Evolutionary conservation across 352 stramenopile genomes (phyloP), one percentile per base, ranked within the genome.

Genomic region (Aphanomyces cochlioides): DNA sequence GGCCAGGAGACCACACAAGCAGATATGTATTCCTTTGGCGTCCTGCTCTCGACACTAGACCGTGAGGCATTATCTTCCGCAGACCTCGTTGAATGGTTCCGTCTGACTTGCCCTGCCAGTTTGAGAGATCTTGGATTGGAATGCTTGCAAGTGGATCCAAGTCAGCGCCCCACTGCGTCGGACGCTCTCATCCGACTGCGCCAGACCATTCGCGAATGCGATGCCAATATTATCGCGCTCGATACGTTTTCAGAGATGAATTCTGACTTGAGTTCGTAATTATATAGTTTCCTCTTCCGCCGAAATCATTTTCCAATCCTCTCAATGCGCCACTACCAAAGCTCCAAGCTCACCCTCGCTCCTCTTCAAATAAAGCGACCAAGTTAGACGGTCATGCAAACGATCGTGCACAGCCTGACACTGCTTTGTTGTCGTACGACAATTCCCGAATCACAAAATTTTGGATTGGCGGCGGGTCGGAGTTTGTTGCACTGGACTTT

Each of bases 21-120:
- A 17, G 54, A 60, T n/a, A 60, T 60, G 28, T 60, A 60, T 60
- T 10, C 54, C 54, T 60, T 60, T 60, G 54, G 54, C 10, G 54
- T 60, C 19, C 54, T 60, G 1, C 54, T 60, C 37, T 10, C 54
- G 10, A 12, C 15, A 12, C 2, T 60, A 12, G 54, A 60, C 19
- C 10, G 37, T 17, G 37, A 60, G 17, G 54, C 28, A 12, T 43
- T 60, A 19, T 2, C 54, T 1, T n/a, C 43, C 1, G 17, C 10
- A n/a, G 10, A 12, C 10, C 43, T 50, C 17, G 17, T 50, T 0
- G 43, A 50, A 50, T 50, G 43, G 43, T 50, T 50, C 43, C 43
- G 43, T n/a, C 10, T 50, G 10, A 50, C 43, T 12, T 50, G 43
- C 17, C 43, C 43, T n/a, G 43, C 2, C 17, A 50, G 17, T n/a